Evolutionary conservation across 768 basidiomycete genomes (phyloP).

Genomic region (Lactarius evosmus): DNA sequence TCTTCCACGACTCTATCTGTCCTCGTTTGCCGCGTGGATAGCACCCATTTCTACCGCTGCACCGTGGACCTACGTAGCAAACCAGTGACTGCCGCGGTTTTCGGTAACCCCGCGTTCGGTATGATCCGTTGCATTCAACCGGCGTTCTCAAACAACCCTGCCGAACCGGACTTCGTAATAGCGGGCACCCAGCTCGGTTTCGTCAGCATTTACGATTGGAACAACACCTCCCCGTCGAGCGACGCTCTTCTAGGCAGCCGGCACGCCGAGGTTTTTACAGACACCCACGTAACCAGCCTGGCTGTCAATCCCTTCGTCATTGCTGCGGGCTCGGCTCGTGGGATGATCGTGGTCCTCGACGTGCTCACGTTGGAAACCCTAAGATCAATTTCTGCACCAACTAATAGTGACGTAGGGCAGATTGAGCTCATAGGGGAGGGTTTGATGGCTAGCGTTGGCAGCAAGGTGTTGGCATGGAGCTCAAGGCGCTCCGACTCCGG

Average conservation of each 20-base stretch:
- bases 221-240: constrained; percentile 21
- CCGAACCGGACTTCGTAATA: constrained; percentile 51
- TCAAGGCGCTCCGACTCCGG: constrained; percentile 47
- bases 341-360: constrained; percentile 62
- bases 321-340: constrained; percentile 62
- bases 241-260: constrained; percentile 37
- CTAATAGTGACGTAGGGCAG: constrained; percentile 44
- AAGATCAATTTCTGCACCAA: constrained; percentile 51
- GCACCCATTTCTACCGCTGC: constrained; percentile 52
- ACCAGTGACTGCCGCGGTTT: constrained; percentile 39
- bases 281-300: constrained; percentile 62
- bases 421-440: constrained; percentile 56
- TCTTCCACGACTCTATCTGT: constrained; percentile 34
- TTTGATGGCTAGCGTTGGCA: constrained; percentile 58
- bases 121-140: constrained; percentile 50
- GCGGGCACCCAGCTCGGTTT: constrained; percentile 65
- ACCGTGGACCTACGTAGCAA: constrained; percentile 36
- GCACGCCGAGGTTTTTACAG: constrained; percentile 61
- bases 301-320: constrained; percentile 58
- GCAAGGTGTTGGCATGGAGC: constrained; percentile 64
- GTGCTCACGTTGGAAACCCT: constrained; percentile 57
- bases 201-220: constrained; percentile 59
- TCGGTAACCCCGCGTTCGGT: constrained; percentile 53
- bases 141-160: constrained; percentile 41
- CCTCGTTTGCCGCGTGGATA: constrained; percentile 50